These are phyloP conservation scores for Hypoxylon sp. DNA, from an alignment of 2,329 filamentous ascomycete genomes.

Conservation along the genomic window DNA sequence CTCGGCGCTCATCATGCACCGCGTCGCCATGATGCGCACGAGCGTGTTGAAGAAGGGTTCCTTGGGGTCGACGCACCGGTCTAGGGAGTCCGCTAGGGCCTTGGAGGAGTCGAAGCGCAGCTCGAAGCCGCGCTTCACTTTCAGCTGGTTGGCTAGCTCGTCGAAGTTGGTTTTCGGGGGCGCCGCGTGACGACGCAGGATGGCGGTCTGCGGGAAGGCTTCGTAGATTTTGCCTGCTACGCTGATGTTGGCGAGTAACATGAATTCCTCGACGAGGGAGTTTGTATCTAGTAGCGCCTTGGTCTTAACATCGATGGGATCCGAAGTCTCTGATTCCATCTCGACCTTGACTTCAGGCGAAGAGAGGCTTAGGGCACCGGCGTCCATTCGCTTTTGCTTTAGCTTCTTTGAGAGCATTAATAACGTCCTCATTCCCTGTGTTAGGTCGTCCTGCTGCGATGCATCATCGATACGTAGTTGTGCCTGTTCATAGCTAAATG, in stretches of 20 bases:
- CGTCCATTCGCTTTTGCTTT: conserved; percentile 95
- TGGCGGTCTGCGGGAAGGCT: conserved; percentile 93
- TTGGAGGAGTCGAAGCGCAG: conserved; percentile 88
- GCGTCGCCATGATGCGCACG: conserved; percentile 95
- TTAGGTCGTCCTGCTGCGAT: conserved; percentile 90
- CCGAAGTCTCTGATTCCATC: conserved; percentile 94
- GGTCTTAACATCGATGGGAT: conserved; percentile 95
- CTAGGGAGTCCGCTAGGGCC: conserved; percentile 93
- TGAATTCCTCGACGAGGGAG: conserved; percentile 98
- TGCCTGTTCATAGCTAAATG: conserved; percentile 97
- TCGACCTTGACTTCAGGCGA: conserved; percentile 98
- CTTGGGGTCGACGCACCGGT: conserved; percentile 81
- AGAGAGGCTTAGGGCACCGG: conserved; percentile 92
- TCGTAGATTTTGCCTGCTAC: conserved; percentile 92
- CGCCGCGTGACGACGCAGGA: conserved; percentile 90
- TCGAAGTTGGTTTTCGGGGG: conserved; percentile 98
- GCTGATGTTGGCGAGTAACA: conserved; percentile 97
- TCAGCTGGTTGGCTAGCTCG: conserved; percentile 90
- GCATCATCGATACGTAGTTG: conserved; percentile 93
- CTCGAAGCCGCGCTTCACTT: conserved; percentile 85
- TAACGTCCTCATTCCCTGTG: conserved; percentile 87
- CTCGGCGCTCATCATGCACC: conserved; percentile 99
- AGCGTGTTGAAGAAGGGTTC: conserved; percentile 99
- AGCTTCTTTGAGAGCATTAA: conserved; percentile 92
- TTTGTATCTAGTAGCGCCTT: conserved; percentile 96